Evolutionary conservation across 2,329 filamentous ascomycete species (phyloP), one percentile per base, ranked within the genome.

Genomic region (Thelonectria rubi): DNA sequence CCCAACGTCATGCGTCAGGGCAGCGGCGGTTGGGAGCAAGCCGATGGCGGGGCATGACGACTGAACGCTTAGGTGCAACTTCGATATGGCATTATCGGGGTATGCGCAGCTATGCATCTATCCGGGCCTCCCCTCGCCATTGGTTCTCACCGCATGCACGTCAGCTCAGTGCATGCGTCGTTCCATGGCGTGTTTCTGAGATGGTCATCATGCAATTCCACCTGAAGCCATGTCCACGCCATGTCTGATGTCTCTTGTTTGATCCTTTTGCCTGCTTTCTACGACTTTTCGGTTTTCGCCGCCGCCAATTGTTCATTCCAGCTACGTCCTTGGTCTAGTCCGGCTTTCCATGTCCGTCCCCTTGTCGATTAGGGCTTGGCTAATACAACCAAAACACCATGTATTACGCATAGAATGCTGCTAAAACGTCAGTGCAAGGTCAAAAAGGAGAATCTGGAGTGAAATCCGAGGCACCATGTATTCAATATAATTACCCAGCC

Each of bases 111-210:
- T 15, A 37, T 37, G 11, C 34, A 37, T 3, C 12, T 37, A 37
- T 14, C 3, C 12, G 24, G 34, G 26, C 40, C 39, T 10, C 43
- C n/a, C 10, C 10, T 30, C 43, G 18, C 42, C 24, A 61, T 53
- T 51, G 45, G 56, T 42, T 40, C 48, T 49, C 40, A 46, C 20
- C 46, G 26, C 48, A 50, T 60, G 50, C 60, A 50, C 15, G 46
- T 40, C 55, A 49, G 48, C 49, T 37, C 55, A 46, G 39, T 26
- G 17, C 49, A 42, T 62, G 43, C 50, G 24, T 43, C 20, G 30
- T 18, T 24, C 15, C 18, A 55, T 64, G 62, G 62, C 62, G 62
- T 64, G 62, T 64, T 64, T 62, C 48, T 49, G 32, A 34, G 34
- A 59, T 26, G 34, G 39, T 32, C 58, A 64, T 64, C 62, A 58